These are phyloP conservation scores for Cytospora leucostoma DNA, from an alignment of 2,329 filamentous ascomycete genomes.

Conservation along the genomic window DNA sequence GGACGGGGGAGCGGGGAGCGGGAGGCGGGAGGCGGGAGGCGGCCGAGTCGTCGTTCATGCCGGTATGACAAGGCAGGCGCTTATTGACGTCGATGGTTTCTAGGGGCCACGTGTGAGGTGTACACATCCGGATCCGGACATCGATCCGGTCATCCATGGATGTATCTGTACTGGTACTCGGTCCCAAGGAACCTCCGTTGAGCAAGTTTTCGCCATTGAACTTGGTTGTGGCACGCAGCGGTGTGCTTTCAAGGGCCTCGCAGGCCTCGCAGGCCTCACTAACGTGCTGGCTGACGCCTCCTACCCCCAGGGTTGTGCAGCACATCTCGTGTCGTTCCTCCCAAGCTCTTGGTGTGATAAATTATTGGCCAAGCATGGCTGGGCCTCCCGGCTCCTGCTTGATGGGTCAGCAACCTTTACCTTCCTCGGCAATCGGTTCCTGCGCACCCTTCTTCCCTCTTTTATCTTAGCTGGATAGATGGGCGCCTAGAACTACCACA, in stretches of 20 bases:
- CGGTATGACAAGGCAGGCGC: no score
- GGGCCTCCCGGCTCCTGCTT: not conserved
- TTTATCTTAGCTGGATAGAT: no score
- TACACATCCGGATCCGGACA: no score
- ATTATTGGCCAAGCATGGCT: not conserved
- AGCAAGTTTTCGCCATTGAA: slow-evolving; percentile 8
- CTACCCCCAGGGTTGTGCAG: not conserved
- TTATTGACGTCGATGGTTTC: no score
- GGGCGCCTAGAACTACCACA: no score
- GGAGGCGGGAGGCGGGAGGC: no score
- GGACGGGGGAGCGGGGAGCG: no score
- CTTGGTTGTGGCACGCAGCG: not conserved
- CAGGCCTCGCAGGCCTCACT: not conserved
- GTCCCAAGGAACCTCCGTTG: not conserved
- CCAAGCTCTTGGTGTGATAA: no score
- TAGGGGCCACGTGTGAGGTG: no score
- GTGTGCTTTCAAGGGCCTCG: not conserved
- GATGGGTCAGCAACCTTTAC: slow-evolving; percentile 3
- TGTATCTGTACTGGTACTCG: not conserved
- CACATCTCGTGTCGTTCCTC: no score
- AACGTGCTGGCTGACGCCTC: not conserved
- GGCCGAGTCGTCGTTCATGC: no score
- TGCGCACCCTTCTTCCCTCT: not conserved
- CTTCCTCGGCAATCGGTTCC: not conserved
- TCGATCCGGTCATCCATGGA: no score